Conservation (phyloP, 768 basidiomycete genomes). For the Lentinula boryana region DNA sequence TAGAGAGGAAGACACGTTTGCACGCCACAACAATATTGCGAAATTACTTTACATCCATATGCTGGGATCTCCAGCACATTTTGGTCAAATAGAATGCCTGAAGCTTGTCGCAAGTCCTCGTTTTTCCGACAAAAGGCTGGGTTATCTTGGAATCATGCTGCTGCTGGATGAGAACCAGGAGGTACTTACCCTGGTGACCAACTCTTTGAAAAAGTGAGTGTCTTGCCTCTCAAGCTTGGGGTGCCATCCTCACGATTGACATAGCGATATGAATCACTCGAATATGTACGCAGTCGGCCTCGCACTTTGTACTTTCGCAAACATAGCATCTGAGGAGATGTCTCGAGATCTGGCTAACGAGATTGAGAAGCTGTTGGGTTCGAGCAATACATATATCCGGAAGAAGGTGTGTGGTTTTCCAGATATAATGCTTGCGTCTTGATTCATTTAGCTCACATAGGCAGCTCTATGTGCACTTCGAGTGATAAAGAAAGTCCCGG, state of each 20-base stretch:
- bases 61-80: constrained; percentile 98
- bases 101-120: constrained; percentile 93
- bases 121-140: constrained; percentile 93
- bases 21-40: constrained; percentile 95
- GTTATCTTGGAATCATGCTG: constrained; percentile 97
- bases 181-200: constrained; percentile 94
- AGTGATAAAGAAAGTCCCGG: constrained; percentile 93
- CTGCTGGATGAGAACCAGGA: constrained; percentile 97
- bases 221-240: background rate
- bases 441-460: constrained; percentile 31
- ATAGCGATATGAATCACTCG: constrained; percentile 97
- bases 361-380: constrained; percentile 94
- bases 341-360: constrained; percentile 96
- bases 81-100: constrained; percentile 97
- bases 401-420: constrained; percentile 69
- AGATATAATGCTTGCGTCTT: background rate
- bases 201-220: constrained; percentile 93
- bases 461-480: constrained; percentile 93
- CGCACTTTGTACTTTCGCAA: constrained; percentile 96
- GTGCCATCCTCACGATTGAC: background rate
- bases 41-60: constrained; percentile 98
- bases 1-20: constrained; percentile 92
- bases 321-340: constrained; percentile 99
- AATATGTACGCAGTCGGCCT: constrained; percentile 99
- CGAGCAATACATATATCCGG: constrained; percentile 97